A percentile compares a stretch with the other conserved stretches of the same genome.
Conservation (phyloP, 192 early-diverging fungal species). For the Bifiguratus adelaidae region DNA sequence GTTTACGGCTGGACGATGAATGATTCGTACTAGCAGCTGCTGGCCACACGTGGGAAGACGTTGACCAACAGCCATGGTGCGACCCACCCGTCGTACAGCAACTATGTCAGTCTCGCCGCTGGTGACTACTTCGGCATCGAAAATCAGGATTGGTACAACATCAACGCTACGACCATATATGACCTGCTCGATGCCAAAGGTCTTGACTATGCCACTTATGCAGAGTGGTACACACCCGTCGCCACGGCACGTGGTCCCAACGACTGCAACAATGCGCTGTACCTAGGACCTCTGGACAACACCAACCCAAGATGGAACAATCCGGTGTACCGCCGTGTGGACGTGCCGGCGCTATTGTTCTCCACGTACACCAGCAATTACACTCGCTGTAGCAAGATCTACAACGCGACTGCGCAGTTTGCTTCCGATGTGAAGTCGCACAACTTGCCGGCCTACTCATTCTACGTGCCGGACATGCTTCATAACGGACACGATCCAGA, state of each 20-base stretch:
- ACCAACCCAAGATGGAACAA: conserved; percentile 1
- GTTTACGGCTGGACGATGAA: not conserved
- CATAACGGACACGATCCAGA: conserved; percentile 1
- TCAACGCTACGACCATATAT: conserved; percentile 1
- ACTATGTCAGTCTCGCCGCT: conserved; percentile 1
- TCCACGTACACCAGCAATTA: conserved; percentile 1
- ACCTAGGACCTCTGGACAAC: conserved; percentile 3
- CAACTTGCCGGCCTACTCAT: not conserved
- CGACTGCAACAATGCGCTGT: conserved; percentile 1
- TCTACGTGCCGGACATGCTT: conserved; percentile 1
- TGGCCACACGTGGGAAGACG: not conserved
- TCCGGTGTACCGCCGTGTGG: conserved; percentile 1
- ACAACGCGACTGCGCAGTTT: not conserved
- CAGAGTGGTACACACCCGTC: conserved; percentile 3
- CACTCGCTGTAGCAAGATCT: not conserved
- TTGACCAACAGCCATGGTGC: conserved; percentile 1
- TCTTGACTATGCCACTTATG: conserved; percentile 1
- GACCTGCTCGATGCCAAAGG: conserved; percentile 1
- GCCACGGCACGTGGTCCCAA: not conserved
- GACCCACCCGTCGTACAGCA: conserved; percentile 1
- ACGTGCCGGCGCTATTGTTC: conserved; percentile 1
- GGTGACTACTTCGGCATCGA: conserved; percentile 1
- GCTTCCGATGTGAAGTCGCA: not conserved
- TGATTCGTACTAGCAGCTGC: conserved; percentile 1
- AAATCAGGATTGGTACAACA: conserved; percentile 1